Evolutionary conservation across 2,329 filamentous ascomycete genomes (phyloP), one percentile per base, ranked within the genome.

Genomic region (Sordariomycetes sp.): DNA sequence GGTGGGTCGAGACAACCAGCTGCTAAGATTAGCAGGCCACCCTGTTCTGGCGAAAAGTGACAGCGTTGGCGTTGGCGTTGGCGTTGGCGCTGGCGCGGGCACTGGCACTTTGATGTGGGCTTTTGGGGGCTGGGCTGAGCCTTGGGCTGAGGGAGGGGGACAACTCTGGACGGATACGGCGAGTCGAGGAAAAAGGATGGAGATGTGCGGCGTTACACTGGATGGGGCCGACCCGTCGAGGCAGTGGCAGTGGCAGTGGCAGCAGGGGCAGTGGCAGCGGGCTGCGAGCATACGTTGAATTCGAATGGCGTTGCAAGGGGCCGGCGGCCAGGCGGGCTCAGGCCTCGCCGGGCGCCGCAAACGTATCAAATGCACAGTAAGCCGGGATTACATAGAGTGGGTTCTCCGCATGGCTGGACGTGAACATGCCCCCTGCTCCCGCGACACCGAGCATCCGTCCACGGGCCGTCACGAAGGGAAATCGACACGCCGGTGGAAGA

Each of bases 81-180:
- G 28, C 28, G 55, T 32, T 51, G 22, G 37, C 51, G 50, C 59
- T 52, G 59, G 46, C 18, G 50, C 22, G 11, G 51, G 51, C 32
- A 22, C 22, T 53, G 51, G 51, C 32, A 22, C 52, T n/a, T 50
- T 50, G 46, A 22, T 24, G 22, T 24, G 46, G 46, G n/a, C 46
- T 48, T n/a, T 50, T 22, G 50, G 22, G 22, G 52, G 52, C 34
- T 53, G 25, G 54, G 43, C 54, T 56, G 25, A 32, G 40, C 34
- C 54, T 57, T 51, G 54, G 54, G 54, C 54, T 57, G 40, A 50
- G 40, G 24, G 46, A 37, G 54, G 54, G 25, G 46, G 54, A 25
- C n/a, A 37, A 14, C 11, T 18, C 50, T 50, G 54, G 25, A 22
- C 54, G 28, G 54, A 51, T 50, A 57, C 34, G 54, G 54, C 40